Evolutionary conservation across 495 filamentous ascomycete species (phyloP).

Genomic region (Tuber calosporum): DNA sequence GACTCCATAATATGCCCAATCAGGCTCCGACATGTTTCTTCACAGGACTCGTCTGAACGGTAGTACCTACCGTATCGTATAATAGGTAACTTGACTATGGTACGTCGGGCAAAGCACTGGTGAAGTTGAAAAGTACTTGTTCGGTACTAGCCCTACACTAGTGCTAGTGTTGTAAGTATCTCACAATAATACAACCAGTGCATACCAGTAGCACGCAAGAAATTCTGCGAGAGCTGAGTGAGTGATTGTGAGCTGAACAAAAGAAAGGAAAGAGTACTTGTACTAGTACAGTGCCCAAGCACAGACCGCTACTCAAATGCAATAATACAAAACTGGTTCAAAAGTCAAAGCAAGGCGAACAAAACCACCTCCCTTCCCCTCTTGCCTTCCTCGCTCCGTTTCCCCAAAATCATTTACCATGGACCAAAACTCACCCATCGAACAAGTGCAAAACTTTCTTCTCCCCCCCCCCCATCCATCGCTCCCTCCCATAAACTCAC

Average conservation of each 20-base stretch:
- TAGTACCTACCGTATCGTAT: neutral
- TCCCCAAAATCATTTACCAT: neutral
- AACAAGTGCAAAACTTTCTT: neutral
- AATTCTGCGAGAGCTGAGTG: neutral
- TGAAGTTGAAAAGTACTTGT: neutral
- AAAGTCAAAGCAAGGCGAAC: neutral
- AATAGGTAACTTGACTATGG: neutral
- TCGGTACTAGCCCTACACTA: neutral
- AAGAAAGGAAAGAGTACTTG: neutral
- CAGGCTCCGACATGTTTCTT: neutral
- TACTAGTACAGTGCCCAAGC: too few species aligned
- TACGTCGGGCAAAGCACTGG: neutral
- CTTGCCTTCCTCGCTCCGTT: neutral
- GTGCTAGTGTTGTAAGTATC: too few species aligned
- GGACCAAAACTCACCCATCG: neutral
- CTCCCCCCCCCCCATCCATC: neutral
- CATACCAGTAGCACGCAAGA: neutral
- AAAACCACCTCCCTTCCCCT: neutral
- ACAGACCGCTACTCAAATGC: neutral
- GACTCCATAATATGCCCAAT: neutral
- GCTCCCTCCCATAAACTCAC: neutral
- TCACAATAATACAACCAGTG: too few species aligned
- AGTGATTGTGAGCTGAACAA: neutral
- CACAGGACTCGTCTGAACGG: neutral
- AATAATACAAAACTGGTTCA: neutral